Conservation (phyloP, 148 eudicot genomes). For the Vaccinium myrtillus region DNA sequence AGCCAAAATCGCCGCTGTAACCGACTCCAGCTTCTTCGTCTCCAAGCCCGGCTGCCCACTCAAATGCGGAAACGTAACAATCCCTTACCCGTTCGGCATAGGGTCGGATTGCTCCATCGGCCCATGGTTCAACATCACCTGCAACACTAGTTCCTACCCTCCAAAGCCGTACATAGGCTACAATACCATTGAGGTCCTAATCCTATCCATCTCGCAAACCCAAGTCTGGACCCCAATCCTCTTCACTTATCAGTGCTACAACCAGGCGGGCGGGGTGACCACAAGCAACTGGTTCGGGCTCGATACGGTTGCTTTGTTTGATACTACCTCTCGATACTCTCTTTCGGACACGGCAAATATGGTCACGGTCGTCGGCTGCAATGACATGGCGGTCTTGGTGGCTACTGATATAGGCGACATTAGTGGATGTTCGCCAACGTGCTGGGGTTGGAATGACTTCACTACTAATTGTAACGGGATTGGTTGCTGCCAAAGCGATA, state of each 20-base stretch:
- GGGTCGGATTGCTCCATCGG: not conserved
- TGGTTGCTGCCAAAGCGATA: slow-evolving; percentile 35
- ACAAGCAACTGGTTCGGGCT: not conserved
- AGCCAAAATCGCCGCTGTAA: not conserved
- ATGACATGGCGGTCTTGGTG: slow-evolving; percentile 13
- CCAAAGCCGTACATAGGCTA: too few relatives aligned
- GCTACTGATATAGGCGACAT: not conserved
- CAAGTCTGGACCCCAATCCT: too few relatives aligned
- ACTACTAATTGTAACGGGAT: slow-evolving; percentile 27
- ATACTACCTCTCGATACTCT: not conserved
- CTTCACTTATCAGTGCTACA: too few relatives aligned
- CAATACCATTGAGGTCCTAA: too few relatives aligned
- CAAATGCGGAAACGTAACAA: slow-evolving; percentile 26
- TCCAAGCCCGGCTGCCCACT: slow-evolving; percentile 24
- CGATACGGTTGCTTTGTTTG: too few relatives aligned
- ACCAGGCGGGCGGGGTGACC: not conserved
- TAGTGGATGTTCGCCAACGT: slow-evolving; percentile 24
- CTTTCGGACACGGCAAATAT: slow-evolving; percentile 36
- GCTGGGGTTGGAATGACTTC: slow-evolving; percentile 1
- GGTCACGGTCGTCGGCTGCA: slow-evolving; percentile 44
- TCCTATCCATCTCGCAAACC: too few relatives aligned
- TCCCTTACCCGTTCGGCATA: slow-evolving; percentile 51
- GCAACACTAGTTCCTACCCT: too few relatives aligned
- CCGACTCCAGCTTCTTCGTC: not conserved
- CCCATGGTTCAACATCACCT: too few relatives aligned